A percentile compares a stretch with the other conserved stretches of the same genome.
These are phyloP conservation scores for Biscutella laevigata DNA, from an alignment of 441 rosid species.

Conservation along the genomic window DNA sequence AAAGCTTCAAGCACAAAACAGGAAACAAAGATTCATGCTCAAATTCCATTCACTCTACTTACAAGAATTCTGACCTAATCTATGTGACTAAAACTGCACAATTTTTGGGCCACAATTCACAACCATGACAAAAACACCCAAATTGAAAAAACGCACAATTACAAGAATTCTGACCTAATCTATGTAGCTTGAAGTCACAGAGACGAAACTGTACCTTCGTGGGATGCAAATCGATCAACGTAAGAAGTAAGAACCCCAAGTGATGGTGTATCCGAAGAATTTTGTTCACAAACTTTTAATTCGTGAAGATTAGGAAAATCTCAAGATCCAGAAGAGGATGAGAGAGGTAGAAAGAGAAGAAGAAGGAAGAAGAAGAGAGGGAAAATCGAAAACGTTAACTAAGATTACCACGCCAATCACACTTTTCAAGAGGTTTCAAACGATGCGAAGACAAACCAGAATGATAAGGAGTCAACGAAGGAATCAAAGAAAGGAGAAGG, in stretches of 20 bases:
- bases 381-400: slow-evolving; percentile 42
- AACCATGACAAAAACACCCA: background rate
- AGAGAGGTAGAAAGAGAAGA: background rate
- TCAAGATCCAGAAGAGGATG: background rate
- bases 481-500: slow-evolving; percentile 32
- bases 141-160: background rate
- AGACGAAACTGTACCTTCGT: slow-evolving; percentile 5
- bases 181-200: background rate
- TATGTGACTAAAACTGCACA: background rate
- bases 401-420: slow-evolving; percentile 92
- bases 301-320: background rate
- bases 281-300: background rate
- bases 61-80: background rate
- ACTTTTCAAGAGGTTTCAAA: slow-evolving; percentile 68
- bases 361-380: too few relatives aligned
- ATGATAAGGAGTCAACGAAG: slow-evolving; percentile 46
- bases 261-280: background rate
- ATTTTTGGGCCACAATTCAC: too few relatives aligned
- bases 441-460: slow-evolving; percentile 62
- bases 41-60: background rate
- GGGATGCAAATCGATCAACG: background rate
- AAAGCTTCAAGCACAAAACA: background rate
- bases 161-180: too few relatives aligned
- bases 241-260: background rate
- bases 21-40: background rate